Base-by-base conservation (phyloP, 2,329 filamentous ascomycete species). In the Plenodomus lindquistii region DNA sequence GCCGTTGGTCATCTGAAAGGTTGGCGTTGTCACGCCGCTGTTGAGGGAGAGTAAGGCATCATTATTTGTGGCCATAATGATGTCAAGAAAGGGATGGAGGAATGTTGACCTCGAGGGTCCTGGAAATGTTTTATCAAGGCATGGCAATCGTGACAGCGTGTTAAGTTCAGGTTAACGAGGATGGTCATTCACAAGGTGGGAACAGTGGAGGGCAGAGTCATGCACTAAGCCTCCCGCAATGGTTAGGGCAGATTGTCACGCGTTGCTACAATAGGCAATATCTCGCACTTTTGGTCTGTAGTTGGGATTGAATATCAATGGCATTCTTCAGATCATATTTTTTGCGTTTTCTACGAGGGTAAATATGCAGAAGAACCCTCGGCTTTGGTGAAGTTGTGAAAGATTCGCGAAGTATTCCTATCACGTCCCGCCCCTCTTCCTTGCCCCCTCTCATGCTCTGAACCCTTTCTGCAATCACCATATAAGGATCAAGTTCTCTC, bases 331-430 rank as follows among this genome's bases (percentile, higher is more conserved):
- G 37, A 48, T 48, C 40, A 50, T 38, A 19, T 40, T 40, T 55
- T 58, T 42, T 55, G 42, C 46, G 38, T 40, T 37, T 27, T 50
- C 53, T 51, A 57, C 55, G 60, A 58, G 59, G 59, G 59, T n/a
- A 52, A 68, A 60, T 69, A 51, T 64, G 66, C 63, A 69, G 40
- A 49, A 50, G 65, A 67, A 63, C 65, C 61, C 63, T 60, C 63
- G 42, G 51, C 64, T 62, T 59, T 48, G 60, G 58, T 50, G 50
- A 55, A 60, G 46, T 56, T 54, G 54, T 58, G 52, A 56, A 31
- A 13, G 15, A 31, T 31, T 31, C 27, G 27, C 27, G 11, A 31
- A 15, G 15, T 8, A 31, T 24, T 11, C 5, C 27, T 4, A 31
- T 13, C 6, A 31, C 27, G 27, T 13, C 10, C 11, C 15, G 27